A percentile compares a stretch with the other conserved stretches of the same genome.
phyloP scores from a whole-genome alignment of 257 asterid species.

The Nicotiana obtusifolia region DNA sequence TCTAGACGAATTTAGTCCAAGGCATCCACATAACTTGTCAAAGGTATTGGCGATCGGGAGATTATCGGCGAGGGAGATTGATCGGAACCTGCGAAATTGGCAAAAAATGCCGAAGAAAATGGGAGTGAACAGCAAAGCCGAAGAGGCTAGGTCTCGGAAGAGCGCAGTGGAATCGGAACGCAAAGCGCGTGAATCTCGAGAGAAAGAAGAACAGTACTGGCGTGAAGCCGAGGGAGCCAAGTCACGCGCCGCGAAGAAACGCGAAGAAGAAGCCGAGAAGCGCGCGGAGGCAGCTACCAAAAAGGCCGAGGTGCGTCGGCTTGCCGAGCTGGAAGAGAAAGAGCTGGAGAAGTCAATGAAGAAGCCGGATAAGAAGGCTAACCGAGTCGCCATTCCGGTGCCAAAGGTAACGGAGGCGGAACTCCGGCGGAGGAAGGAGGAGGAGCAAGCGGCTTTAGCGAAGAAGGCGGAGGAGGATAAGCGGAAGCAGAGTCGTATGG shows the following conservation, averaged over 20 bases:
- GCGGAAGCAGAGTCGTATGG: slow-evolving; percentile 52
- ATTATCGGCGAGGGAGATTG: neutral
- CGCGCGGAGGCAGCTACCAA: slow-evolving; percentile 65
- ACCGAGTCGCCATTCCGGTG: slow-evolving; percentile 57
- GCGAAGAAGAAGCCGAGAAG: slow-evolving; percentile 81
- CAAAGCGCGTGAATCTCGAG: slow-evolving; percentile 57
- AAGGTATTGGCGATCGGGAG: neutral
- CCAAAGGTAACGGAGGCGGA: slow-evolving; percentile 91
- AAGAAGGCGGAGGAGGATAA: slow-evolving; percentile 65
- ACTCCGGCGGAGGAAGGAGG: slow-evolving; percentile 58
- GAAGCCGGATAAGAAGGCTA: slow-evolving; percentile 82
- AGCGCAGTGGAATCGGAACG: slow-evolving; percentile 70
- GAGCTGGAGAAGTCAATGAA: slow-evolving; percentile 57
- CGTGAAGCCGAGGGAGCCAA: slow-evolving; percentile 82
- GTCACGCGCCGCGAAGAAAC: slow-evolving; percentile 83
- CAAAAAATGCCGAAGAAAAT: slow-evolving; percentile 80
- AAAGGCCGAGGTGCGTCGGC: slow-evolving; percentile 76
- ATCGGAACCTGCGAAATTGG: neutral
- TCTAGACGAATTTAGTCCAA: no score
- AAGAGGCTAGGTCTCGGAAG: slow-evolving; percentile 78
- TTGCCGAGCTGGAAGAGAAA: slow-evolving; percentile 79
- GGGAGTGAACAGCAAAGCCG: slow-evolving; percentile 94
- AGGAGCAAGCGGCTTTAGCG: slow-evolving; percentile 56
- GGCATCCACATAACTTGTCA: no score
- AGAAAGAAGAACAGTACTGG: slow-evolving; percentile 91